Conservation (phyloP, 768 basidiomycete genomes). For the Exidia glandulosa region DNA sequence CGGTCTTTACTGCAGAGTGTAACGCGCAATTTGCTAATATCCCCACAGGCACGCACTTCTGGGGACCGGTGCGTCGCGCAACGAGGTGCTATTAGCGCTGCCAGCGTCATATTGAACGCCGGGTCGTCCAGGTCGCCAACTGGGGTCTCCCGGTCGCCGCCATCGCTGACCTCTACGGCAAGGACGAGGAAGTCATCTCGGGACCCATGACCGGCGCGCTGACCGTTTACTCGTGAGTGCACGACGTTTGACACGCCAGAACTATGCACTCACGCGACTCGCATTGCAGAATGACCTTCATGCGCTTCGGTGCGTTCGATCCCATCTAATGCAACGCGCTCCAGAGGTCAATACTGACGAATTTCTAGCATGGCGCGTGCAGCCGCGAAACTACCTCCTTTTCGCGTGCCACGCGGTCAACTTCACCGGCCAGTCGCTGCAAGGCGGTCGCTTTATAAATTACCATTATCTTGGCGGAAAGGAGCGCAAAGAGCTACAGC, state of each 20-base stretch:
- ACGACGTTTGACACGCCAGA: slow-evolving; percentile 1
- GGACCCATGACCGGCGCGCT: slow-evolving; percentile 94
- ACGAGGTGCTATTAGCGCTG: neutral
- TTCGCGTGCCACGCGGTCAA: slow-evolving; percentile 94
- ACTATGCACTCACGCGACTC: slow-evolving; percentile 23
- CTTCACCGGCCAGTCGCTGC: slow-evolving; percentile 70
- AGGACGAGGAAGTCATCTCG: slow-evolving; percentile 95
- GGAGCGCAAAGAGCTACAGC: slow-evolving; percentile 40
- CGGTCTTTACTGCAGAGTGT: slow-evolving; percentile 20
- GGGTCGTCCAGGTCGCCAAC: slow-evolving; percentile 85
- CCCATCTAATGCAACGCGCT: slow-evolving; percentile 5
- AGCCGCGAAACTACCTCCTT: slow-evolving; percentile 91
- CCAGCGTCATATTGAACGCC: neutral
- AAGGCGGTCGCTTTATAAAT: slow-evolving; percentile 76
- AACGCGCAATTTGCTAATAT: neutral
- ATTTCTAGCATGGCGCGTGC: slow-evolving; percentile 96
- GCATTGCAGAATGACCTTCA: slow-evolving; percentile 58
- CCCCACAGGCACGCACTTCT: slow-evolving; percentile 82
- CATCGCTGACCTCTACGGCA: slow-evolving; percentile 71
- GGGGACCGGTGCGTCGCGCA: slow-evolving; percentile 76
- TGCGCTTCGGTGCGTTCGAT: slow-evolving; percentile 70
- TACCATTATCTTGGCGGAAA: slow-evolving; percentile 88
- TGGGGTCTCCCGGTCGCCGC: slow-evolving; percentile 97
- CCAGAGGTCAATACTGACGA: slow-evolving; percentile 1
- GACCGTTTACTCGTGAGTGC: slow-evolving; percentile 80